Base-by-base conservation (phyloP, 441 rosid genomes). In the Aquilaria agallochum region DNA sequence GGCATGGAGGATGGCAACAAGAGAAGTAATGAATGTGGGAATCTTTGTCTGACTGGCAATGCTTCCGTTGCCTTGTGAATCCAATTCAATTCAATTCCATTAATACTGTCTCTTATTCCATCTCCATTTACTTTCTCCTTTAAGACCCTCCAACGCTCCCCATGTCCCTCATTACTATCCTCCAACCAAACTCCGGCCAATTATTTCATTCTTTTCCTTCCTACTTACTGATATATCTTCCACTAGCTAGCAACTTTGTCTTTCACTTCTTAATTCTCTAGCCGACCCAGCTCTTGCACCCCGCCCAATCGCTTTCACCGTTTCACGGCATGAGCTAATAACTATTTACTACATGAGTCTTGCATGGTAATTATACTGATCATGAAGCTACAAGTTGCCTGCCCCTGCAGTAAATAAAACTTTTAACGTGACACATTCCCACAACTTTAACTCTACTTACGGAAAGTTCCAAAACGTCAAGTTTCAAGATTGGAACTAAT, bases 21-120 rank as follows among this genome's bases (percentile, higher is more conserved):
- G n/a, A 27, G 27, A n/a, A 56, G 72, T 55, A 71, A 55, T 70
- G 30, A 68, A 71, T 53, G 66, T 52, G 62, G 76, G 76, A 74
- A 78, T 78, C 78, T 78, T 71, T 74, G 82, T 74, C 72, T 60
- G 78, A 71, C 66, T 57, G 46, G 32, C 31, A 31, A 52, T 40
- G 64, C 50, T 5, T 50, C 46, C 31, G 71, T 60, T 59, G 60
- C 55, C 59, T 42, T 58, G 56, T n/a, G 50, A 61, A 58, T 65
- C 53, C 33, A 12, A 9, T 56, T 15, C 9, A 60, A 36, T 64
- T 76, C 48, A 49, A 34, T 50, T 40, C 51, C 64, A 30, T 20
- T 20, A 20, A 20, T 20, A 20, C 20, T 44, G 49, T 70, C 54
- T 12, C 58, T 45, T 55, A 63, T 36, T 11, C 62, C 64, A 64